Percentiles rank a stretch among this genome's conserved stretches.
phyloP scores from a whole-genome alignment of 768 basidiomycete genomes.

The Xerocomus spinulosus region DNA sequence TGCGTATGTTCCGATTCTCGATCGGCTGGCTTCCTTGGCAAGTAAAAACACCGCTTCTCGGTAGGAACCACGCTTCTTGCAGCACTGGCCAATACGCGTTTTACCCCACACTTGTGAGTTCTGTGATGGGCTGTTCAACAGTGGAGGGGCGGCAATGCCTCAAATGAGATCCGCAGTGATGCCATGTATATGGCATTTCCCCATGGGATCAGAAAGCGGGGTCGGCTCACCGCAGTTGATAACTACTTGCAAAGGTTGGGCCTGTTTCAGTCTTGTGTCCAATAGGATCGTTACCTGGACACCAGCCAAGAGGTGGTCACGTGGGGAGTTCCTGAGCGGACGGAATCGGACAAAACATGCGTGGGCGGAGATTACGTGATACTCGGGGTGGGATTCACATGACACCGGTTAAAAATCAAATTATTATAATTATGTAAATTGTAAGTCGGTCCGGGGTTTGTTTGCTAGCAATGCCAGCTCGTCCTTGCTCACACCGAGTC shows the following conservation, averaged over 20 bases:
- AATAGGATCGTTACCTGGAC: not conserved
- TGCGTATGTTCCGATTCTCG: no score
- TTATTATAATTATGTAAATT: not conserved
- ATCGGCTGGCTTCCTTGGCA: not conserved
- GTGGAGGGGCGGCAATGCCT: conserved; percentile 10
- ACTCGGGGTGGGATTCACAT: not conserved
- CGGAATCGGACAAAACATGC: no score
- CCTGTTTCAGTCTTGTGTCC: not conserved
- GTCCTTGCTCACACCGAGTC: conserved; percentile 12
- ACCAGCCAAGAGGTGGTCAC: no score
- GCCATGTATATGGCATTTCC: no score
- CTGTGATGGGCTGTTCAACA: not conserved
- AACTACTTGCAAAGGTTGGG: not conserved
- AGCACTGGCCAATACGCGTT: no score
- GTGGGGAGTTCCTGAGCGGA: no score
- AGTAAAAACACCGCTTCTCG: no score
- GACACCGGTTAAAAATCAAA: not conserved
- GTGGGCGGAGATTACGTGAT: not conserved
- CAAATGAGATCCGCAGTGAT: conserved; percentile 18
- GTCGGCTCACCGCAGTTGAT: conserved; percentile 5
- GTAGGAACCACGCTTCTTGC: no score
- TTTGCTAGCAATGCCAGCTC: conserved; percentile 15
- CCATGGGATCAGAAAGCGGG: no score
- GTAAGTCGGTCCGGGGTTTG: conserved; percentile 19
- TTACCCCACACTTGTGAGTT: conserved; percentile 23